Evolutionary conservation across 345 rosid species (phyloP), one percentile per base, ranked within the genome.

Genomic region (Pugionium dolabratum): DNA sequence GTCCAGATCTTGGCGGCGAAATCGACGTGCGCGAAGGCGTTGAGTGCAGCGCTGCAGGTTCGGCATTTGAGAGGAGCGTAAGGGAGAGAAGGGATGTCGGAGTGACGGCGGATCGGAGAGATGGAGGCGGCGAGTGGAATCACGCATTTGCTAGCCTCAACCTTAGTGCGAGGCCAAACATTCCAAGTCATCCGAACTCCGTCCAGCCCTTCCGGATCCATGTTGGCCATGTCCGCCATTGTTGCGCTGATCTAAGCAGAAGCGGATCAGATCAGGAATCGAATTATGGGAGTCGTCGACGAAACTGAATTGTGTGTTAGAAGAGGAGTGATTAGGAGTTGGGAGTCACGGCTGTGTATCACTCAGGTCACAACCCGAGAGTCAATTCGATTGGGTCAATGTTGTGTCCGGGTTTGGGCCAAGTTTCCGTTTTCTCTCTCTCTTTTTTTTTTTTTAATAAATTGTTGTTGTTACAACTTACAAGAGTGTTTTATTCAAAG

Each of bases 121-220:
- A 91, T 84, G 4, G 81, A 87, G 41, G 82, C 97, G 61, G 96
- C 97, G 60, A 95, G 85, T 4, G 99, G 99, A 76, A 95, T 79
- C 31, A 95, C 99, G 84, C 97, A 95, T 80, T 95, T 95, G 81
- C 93, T 87, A n/a, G 99, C 91, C 70, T 95, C 97, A 3, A 95
- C 96, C 63, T 95, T 95, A 31, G 97, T 84, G 26, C 97, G 91
- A 2, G 99, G 99, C 99, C 99, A 95, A 2, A 78, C 81, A 75
- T 95, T 95, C 99, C 99, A 95, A 8, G 91, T 77, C 99, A 95
- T 95, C 4, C 99, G 89, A 25, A 95, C 90, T 64, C 93, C 96
- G 64, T 95, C 95, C 37, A 95, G 75, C 31, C 99, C 96, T 64
- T 95, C 99, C 4, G 87, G 91, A 84, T 91, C 99, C 52, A 71